Evolutionary conservation across 2,329 filamentous ascomycete genomes (phyloP).

Genomic region (Fusarium citri): DNA sequence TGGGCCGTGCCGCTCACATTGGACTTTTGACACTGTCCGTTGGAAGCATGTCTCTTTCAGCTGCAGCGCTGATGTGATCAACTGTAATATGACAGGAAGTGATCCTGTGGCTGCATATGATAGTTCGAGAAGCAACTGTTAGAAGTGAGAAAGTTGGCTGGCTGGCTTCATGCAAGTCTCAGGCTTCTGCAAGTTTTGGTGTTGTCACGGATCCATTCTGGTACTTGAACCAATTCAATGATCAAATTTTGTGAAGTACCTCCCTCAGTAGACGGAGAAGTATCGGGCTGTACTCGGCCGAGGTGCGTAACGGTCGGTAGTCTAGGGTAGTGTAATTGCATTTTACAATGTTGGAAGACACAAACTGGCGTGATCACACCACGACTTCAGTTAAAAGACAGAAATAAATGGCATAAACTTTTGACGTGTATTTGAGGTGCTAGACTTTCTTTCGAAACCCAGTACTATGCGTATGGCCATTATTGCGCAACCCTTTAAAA

Average conservation of each 20-base stretch:
- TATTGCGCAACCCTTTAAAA: constrained; percentile 35
- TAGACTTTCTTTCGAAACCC: constrained; percentile 15
- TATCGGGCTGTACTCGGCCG: not conserved
- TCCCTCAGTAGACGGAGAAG: not conserved
- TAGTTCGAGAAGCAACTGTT: not conserved
- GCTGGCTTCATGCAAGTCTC: not conserved
- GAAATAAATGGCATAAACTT: constrained; percentile 10
- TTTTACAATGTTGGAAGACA: not conserved
- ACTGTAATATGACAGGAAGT: not conserved
- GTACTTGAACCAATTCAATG: not conserved
- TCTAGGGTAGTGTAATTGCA: constrained; percentile 1
- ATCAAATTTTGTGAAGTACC: not conserved
- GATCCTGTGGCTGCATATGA: not conserved
- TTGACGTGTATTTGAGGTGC: constrained; percentile 30
- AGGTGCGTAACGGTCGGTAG: not conserved
- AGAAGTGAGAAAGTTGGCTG: not conserved
- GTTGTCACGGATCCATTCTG: not conserved
- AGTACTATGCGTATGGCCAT: constrained; percentile 27
- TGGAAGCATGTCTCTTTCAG: not conserved
- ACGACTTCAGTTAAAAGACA: not conserved
- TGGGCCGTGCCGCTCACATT: constrained; percentile 40
- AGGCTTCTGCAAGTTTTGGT: not conserved
- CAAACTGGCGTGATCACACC: not conserved
- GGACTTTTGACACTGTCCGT: not conserved
- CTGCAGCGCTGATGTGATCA: not conserved